phyloP scores from a whole-genome alignment of 371 early-diverging fungal species.

The Fennellomyces sp. region DNA sequence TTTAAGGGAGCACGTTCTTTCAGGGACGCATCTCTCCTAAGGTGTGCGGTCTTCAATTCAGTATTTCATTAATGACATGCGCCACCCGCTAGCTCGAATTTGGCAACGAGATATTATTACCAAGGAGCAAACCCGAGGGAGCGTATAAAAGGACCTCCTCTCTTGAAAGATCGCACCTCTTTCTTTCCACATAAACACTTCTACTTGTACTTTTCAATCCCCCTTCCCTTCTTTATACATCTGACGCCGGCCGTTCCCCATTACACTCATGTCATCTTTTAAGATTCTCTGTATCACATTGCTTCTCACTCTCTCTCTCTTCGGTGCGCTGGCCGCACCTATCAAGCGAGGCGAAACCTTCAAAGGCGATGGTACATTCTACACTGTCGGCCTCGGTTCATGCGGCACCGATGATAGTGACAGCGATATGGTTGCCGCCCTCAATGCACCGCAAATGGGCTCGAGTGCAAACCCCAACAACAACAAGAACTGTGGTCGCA shows the following conservation, averaged over 20 bases:
- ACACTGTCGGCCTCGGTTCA: constrained; percentile 29
- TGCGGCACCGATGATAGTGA: constrained; percentile 28
- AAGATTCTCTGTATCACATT: constrained; percentile 4
- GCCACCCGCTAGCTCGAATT: not conserved
- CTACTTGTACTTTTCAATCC: not conserved
- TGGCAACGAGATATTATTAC: not conserved
- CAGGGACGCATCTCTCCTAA: too few species aligned
- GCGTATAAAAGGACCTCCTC: not conserved
- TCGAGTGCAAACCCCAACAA: constrained; percentile 33
- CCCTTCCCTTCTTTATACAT: constrained; percentile 13
- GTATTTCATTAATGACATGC: not conserved
- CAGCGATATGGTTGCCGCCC: constrained; percentile 39
- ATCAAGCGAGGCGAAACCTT: constrained; percentile 13
- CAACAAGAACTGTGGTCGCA: constrained; percentile 41
- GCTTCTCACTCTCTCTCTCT: constrained; percentile 1
- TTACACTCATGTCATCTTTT: constrained; percentile 8
- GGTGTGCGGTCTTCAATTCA: too few species aligned
- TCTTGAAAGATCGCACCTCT: too few species aligned
- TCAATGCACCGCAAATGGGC: constrained; percentile 53
- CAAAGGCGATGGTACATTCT: constrained; percentile 45
- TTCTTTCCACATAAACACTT: not conserved
- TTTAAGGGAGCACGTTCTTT: not conserved
- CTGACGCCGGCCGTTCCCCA: constrained; percentile 16
- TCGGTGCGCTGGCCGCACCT: constrained; percentile 16
- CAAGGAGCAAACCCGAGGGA: not conserved